These are phyloP conservation scores for Panicum virgatum DNA, from an alignment of 202 grass and related monocot genomes.

Conservation along the genomic window DNA sequence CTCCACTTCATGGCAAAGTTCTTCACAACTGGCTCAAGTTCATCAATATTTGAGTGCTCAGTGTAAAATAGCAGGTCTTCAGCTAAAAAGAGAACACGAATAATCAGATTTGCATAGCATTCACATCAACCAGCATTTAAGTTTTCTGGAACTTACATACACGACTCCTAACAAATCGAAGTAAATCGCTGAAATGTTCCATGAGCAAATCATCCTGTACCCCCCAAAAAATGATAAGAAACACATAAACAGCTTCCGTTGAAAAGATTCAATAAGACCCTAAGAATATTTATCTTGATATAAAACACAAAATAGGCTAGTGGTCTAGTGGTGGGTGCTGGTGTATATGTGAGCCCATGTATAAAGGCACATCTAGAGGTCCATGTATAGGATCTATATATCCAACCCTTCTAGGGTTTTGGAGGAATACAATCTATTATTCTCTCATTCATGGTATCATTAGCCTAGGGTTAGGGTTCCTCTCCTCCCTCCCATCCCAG, in stretches of 20 bases:
- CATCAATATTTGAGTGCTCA: conserved; percentile 47
- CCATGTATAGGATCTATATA: too few relatives aligned
- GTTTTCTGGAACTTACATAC: conserved; percentile 67
- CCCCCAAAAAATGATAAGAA: conserved; percentile 33
- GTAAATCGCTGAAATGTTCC: conserved; percentile 79
- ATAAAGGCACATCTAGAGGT: too few relatives aligned
- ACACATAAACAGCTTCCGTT: not conserved
- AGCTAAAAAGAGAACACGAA: conserved; percentile 40
- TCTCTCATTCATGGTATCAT: too few relatives aligned
- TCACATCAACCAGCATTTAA: conserved; percentile 3
- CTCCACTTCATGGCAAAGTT: conserved; percentile 84
- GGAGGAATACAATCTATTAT: too few relatives aligned
- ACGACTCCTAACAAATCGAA: conserved; percentile 67
- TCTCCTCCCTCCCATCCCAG: too few relatives aligned
- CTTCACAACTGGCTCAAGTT: conserved; percentile 71
- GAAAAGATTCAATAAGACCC: not conserved
- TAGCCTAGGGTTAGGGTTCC: too few relatives aligned
- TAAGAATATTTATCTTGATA: not conserved
- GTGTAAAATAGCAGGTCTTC: conserved; percentile 68
- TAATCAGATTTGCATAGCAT: conserved; percentile 27
- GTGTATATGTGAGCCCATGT: too few relatives aligned
- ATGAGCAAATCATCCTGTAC: conserved; percentile 83
- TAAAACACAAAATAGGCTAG: not conserved
- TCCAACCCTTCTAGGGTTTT: too few relatives aligned
- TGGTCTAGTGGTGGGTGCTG: not conserved